Conservation (phyloP, 2,329 filamentous ascomycete genomes). For the Elsinoe perseae region DNA sequence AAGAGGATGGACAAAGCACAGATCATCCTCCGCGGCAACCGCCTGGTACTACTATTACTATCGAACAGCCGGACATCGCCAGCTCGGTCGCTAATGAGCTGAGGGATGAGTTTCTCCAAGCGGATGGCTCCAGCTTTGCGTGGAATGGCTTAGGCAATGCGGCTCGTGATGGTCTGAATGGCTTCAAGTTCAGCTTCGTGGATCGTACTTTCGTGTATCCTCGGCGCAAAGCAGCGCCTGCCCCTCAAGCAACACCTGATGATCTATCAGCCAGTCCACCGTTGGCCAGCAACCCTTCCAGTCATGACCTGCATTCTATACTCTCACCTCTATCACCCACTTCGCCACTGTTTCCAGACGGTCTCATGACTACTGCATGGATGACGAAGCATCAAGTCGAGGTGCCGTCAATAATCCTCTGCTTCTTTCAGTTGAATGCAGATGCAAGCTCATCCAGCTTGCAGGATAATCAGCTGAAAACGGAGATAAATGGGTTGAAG, state of each 20-base stretch:
- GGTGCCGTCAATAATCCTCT: conserved; percentile 70
- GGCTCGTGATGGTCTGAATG: conserved; percentile 39
- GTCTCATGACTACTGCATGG: conserved; percentile 74
- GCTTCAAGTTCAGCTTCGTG: conserved; percentile 64
- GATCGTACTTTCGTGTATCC: conserved; percentile 61
- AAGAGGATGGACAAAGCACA: conserved; percentile 14
- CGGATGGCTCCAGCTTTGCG: conserved; percentile 56
- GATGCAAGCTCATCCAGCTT: conserved; percentile 66
- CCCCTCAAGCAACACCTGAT: conserved; percentile 43
- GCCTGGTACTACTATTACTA: conserved; percentile 54
- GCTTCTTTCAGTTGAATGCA: conserved; percentile 69
- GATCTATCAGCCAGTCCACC: conserved; percentile 49
- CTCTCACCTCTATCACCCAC: conserved; percentile 81
- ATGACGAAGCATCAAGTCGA: conserved; percentile 79
- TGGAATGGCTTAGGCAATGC: conserved; percentile 56
- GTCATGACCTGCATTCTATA: conserved; percentile 69
- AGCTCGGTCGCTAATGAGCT: conserved; percentile 58
- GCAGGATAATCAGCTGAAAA: conserved; percentile 81
- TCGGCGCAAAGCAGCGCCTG: conserved; percentile 54
- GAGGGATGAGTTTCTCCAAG: conserved; percentile 56
- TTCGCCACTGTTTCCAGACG: conserved; percentile 81
- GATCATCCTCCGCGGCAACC: neutral
- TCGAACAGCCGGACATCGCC: conserved; percentile 61
- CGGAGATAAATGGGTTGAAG: conserved; percentile 73
- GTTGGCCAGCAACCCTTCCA: conserved; percentile 30